Percentiles rank a stretch among this genome's conserved stretches.
Conservation (phyloP, 2,329 filamentous ascomycete genomes). For the Apiospora phragmitis region DNA sequence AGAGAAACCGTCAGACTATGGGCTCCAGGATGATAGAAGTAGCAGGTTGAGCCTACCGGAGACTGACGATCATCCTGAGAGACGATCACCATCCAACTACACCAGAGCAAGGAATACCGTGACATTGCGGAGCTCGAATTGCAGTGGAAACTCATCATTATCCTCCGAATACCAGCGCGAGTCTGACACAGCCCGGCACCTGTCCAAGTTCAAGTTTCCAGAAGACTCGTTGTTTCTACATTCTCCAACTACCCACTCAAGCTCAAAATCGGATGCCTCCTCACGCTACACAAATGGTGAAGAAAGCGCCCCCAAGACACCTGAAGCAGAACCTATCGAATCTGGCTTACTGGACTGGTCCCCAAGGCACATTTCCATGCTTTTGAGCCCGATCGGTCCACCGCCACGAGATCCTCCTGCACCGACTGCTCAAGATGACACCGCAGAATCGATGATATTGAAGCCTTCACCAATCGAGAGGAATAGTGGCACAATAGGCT, state of each 20-base stretch:
- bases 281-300: not conserved
- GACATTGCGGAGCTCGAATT: constrained; percentile 11
- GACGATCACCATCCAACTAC: constrained; percentile 23
- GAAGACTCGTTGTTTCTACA: constrained; percentile 25
- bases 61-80: constrained; percentile 20
- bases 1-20: not conserved
- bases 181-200: constrained; percentile 15
- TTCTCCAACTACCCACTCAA: not conserved
- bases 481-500: not conserved
- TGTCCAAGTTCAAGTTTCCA: constrained; percentile 26
- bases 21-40: constrained; percentile 17
- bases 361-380: constrained; percentile 29
- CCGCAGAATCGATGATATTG: constrained; percentile 17
- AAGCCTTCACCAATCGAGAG: constrained; percentile 23
- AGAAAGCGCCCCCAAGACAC: not conserved
- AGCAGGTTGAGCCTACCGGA: constrained; percentile 28
- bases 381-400: constrained; percentile 29
- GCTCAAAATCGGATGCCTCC: not conserved
- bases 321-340: constrained; percentile 9
- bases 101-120: not conserved
- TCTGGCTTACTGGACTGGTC: constrained; percentile 28
- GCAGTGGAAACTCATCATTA: not conserved
- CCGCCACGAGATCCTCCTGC: constrained; percentile 17
- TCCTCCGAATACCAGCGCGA: constrained; percentile 12
- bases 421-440: constrained; percentile 12